These are phyloP conservation scores for Pseudocercospora pini-densiflorae DNA, from an alignment of 2,329 filamentous ascomycete species.

Conservation along the genomic window DNA sequence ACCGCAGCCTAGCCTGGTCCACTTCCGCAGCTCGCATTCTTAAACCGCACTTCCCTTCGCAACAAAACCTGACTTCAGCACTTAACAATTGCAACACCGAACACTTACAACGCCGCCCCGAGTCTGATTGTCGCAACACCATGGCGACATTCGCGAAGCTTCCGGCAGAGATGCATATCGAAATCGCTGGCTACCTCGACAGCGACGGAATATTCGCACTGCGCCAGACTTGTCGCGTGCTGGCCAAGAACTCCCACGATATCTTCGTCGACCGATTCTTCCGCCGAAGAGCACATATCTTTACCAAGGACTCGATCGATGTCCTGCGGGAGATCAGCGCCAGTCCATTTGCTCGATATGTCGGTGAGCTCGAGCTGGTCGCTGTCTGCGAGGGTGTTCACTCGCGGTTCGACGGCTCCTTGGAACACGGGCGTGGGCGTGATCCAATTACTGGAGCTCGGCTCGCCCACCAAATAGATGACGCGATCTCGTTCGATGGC, in stretches of 20 bases:
- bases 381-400: not conserved
- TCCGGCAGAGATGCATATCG: not conserved
- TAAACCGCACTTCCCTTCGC: no score
- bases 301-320: not conserved
- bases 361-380: not conserved
- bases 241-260: constrained; percentile 2
- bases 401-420: no score
- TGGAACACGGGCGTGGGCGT: not conserved
- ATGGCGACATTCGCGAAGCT: not conserved
- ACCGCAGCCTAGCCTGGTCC: no score
- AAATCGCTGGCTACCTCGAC: not conserved
- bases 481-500: no score
- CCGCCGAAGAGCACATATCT: not conserved
- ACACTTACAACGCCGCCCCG: no score
- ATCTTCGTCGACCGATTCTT: not conserved
- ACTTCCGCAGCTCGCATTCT: no score
- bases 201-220: not conserved
- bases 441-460: no score
- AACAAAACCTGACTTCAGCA: not conserved
- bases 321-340: not conserved
- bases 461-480: no score
- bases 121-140: not conserved
- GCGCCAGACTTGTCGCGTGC: not conserved
- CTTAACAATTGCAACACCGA: not conserved
- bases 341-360: not conserved